These are phyloP conservation scores for Verbena officinalis DNA, from an alignment of 257 asterid genomes.

Conservation along the genomic window DNA sequence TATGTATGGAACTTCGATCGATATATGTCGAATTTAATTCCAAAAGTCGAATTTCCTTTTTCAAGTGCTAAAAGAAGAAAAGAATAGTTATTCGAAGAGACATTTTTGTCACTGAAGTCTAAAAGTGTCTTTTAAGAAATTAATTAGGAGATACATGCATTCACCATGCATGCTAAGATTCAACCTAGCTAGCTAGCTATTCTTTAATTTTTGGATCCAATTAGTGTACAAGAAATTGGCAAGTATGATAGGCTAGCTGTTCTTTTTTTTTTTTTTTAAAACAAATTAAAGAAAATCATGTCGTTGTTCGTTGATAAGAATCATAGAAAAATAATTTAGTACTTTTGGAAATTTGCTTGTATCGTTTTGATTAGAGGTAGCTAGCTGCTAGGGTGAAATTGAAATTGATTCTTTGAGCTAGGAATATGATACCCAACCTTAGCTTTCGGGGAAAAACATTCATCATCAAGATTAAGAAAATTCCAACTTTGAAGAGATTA, in stretches of 20 bases:
- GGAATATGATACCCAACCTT: slow-evolving; percentile 47
- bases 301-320: neutral
- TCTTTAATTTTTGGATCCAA: neutral
- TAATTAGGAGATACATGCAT: neutral
- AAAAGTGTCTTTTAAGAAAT: slow-evolving; percentile 18
- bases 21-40: slow-evolving; percentile 29
- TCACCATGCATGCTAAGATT: neutral
- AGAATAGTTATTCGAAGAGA: slow-evolving; percentile 29
- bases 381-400: neutral
- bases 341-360: neutral
- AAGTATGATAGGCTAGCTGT: no score
- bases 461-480: slow-evolving; percentile 22
- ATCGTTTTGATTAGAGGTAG: slow-evolving; percentile 26
- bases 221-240: neutral
- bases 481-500: slow-evolving; percentile 23
- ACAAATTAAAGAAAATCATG: neutral
- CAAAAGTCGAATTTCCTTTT: slow-evolving; percentile 25
- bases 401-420: slow-evolving; percentile 32
- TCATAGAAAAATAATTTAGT: neutral
- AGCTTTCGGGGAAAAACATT: slow-evolving; percentile 14
- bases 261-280: no score
- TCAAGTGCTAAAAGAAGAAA: slow-evolving; percentile 31
- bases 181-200: neutral
- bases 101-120: slow-evolving; percentile 22
- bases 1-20: neutral